A percentile compares a stretch with the other conserved stretches of the same genome.
Conservation (phyloP, 1,284 basidiomycete genomes). For the Ceratobasidium sp. region DNA sequence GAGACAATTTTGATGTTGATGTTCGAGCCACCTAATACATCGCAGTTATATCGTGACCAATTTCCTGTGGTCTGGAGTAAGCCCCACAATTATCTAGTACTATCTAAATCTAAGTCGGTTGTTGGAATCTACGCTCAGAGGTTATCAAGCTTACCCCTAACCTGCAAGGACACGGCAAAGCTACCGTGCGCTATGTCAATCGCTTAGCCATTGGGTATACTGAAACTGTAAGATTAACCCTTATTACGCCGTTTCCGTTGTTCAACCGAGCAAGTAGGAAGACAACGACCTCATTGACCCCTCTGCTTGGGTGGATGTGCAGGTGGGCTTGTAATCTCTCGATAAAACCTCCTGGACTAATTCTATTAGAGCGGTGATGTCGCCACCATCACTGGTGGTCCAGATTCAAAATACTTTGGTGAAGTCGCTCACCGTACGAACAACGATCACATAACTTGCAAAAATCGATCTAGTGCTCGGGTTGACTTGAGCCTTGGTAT, state of each 20-base stretch:
- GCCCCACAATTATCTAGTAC: background rate
- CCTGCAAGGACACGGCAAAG: conserved; percentile 1
- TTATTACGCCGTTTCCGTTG: background rate
- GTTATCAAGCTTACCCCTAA: background rate
- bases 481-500: background rate
- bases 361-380: conserved; percentile 15
- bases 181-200: background rate
- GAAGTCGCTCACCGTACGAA: background rate
- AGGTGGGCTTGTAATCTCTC: background rate
- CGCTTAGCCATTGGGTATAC: conserved; percentile 24
- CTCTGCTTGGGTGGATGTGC: conserved; percentile 17
- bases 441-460: background rate
- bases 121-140: background rate
- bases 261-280: background rate
- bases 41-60: conserved; percentile 15
- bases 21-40: conserved; percentile 24
- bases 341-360: background rate
- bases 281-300: conserved; percentile 10
- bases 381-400: conserved; percentile 6
- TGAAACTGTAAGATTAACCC: background rate
- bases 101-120: background rate
- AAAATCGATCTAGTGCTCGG: background rate
- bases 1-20: conserved; percentile 28
- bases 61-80: conserved; percentile 41
- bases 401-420: conserved; percentile 1